Base-by-base conservation (phyloP, 352 stramenopile genomes). In the Globisporangium nodosum region DNA sequence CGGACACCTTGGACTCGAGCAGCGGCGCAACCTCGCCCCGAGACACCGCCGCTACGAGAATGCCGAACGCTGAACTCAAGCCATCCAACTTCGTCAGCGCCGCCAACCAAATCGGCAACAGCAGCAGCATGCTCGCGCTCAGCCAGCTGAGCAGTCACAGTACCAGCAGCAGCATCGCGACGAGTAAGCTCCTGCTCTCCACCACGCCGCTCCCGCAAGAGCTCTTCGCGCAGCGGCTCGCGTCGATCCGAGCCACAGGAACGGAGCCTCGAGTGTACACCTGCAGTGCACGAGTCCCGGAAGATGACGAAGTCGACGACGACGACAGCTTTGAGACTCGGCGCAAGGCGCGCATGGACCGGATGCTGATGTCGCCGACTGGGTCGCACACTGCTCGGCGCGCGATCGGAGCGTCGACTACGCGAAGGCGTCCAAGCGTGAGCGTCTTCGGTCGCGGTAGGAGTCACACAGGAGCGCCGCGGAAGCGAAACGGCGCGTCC, bases 1-100 rank as follows among this genome's bases (percentile, higher is more conserved):
- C 58, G 0, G 58, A 64, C n/a, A 64, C 58, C 11, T 48, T 64
- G 8, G 58, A 64, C 27, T 59, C 58, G 12, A 64, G 58, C 37
- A 64, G 51, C 37, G 45, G 43, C 5, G 56, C 47, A 6, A 49
- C 54, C 18, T 62, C 56, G n/a, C 56, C 56, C 16, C 27, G 56
- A 54, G 37, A 16, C 8, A 15, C 4, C 5, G 7, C 21, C 8
- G 6, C 31, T 20, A 24, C 39, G 40, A 15, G 27, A n/a, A 27
- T 21, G 4, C 27, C 39, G n/a, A 30, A 8, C n/a, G 33, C 46
- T 3, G 16, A 49, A n/a, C 43, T 24, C 43, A 13, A 27, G 43
- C 2, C 43, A 27, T 49, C 43, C 43, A 49, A 49, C 43, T 49
- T 49, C 20, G 43, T 49, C n/a, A 49, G 37, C 37, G 37, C 37